Base-by-base conservation (phyloP, 1,139 yeast genomes). In the Wickerhamiella pararugosa region DNA sequence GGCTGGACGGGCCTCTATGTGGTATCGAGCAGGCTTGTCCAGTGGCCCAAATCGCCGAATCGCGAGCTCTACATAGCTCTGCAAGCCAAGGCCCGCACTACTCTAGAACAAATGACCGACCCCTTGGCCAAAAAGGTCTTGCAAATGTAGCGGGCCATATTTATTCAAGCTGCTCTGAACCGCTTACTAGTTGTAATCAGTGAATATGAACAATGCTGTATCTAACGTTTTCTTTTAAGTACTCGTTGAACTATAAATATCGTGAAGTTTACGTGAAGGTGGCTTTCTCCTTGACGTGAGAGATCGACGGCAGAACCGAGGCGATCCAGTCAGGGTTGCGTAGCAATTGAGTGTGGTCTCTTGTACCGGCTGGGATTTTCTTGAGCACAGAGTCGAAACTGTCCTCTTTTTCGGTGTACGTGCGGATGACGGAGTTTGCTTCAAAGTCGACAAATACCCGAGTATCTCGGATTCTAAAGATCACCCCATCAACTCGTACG, bases 401-500 rank as follows among this genome's bases (percentile, higher is more conserved):
- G 34, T 70, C 75, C 58, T 87, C 94, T 55, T 76, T 83, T 49
- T 70, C 73, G 56, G 78, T 79, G 60, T 77, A 78, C 61, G 90
- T 96, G 48, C 95, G 65, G 28, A 87, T 65, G 1, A 90, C 71
- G 47, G 64, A 51, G 51, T 74, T 70, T 2, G 76, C 70, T 33
- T 70, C 75, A 53, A 90, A 79, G 55, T 90, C 97, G 25, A 90
- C 69, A 57, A 71, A 87, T 0, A 87, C 63, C 44, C 99, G 67
- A 0, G 94, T 80, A 56, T 90, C 98, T 47, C 90, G 68, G 6
- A 90, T 70, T 49, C 95, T 66, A 57, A 87, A 75, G 25, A 84
- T 64, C 7, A 90, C 98, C 51, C 82, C 79, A 60, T 90, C 99
- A 4, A 90, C 92, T 39, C 98, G 69, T 47, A 90, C 62, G 58